These are phyloP conservation scores for Penicillium cataractarum DNA, from an alignment of 495 filamentous ascomycete species.

Conservation along the genomic window DNA sequence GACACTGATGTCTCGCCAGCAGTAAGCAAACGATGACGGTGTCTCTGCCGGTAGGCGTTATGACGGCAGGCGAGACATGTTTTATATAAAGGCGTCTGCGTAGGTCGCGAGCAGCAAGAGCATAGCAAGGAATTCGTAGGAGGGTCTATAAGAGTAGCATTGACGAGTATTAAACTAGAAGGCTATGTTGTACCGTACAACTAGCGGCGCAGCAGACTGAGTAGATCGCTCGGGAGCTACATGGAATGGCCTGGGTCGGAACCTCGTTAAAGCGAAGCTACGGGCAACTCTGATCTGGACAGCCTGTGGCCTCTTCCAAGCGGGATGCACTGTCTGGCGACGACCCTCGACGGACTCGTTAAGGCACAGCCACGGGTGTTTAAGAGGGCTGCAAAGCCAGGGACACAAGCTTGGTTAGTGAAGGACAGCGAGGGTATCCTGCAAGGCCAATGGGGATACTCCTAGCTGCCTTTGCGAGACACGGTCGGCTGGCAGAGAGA, in stretches of 20 bases:
- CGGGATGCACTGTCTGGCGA: conserved; percentile 1
- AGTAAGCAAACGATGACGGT: no score
- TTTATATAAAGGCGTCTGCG: no score
- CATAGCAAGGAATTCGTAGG: no score
- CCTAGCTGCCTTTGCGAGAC: not conserved
- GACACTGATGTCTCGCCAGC: no score
- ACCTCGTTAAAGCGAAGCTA: conserved; percentile 11
- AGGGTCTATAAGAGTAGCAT: no score
- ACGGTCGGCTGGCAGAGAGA: no score
- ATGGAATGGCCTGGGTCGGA: conserved; percentile 4
- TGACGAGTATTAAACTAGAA: no score
- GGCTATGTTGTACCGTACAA: no score
- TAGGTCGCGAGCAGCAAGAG: no score
- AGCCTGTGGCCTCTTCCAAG: conserved; percentile 4
- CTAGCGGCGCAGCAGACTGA: not conserved
- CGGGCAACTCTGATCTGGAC: conserved; percentile 2
- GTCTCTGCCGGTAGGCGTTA: no score
- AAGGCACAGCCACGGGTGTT: conserved; percentile 5
- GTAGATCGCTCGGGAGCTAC: not conserved
- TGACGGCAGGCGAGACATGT: no score
- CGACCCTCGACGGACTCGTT: conserved; percentile 8
- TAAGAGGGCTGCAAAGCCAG: conserved; percentile 2
- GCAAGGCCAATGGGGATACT: conserved; percentile 5
- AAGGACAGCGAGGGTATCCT: conserved; percentile 4
- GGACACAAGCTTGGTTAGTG: conserved; percentile 7